Evolutionary conservation across 2,329 filamentous ascomycete genomes (phyloP), one percentile per base, ranked within the genome.

Genomic region (Neofusicoccum sp.): DNA sequence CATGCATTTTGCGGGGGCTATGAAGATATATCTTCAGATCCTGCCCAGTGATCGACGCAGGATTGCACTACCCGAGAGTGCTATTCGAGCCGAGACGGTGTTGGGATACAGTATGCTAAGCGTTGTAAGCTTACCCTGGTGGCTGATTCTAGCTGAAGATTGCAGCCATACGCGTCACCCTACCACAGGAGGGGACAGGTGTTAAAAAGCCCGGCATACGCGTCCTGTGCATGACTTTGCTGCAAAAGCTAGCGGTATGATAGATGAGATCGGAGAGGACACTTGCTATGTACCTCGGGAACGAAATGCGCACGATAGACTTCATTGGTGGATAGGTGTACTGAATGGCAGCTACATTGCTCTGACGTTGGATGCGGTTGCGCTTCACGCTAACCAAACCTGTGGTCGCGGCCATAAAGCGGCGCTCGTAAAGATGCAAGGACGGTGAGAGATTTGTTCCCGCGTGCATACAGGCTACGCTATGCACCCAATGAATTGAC

Each of bases 51-150:
- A 20, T 43, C 36, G 24, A 41, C 26, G 14, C 12, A 16, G 26
- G 30, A 16, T n/a, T 26, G 38, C 43, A 41, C 26, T n/a, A 43
- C 26, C 40, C 28, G 36, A 54, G 31, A 36, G 36, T n/a, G 5
- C 14, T 16, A 16, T 20, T 56, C 28, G 5, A 20, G 26, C 26
- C 38, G n/a, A 6, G n/a, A 16, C 31, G 51, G 8, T 16, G 9
- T 31, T n/a, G 16, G 26, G 7, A 34, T 43, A 14, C 45, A 33
- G 51, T 26, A 43, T 56, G 51, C 38, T 56, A 56, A 56, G 51
- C 51, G n/a, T 56, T 43, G 51, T 56, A 56, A 56, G 51, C 51
- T 56, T 56, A 56, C 38, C 14, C 38, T 24, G 38, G 26, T 41
- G 9, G 51, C 36, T 43, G 11, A 43, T 56, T 28, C 8, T 11